A percentile compares a stretch with the other conserved stretches of the same genome.
Conservation (phyloP, 352 stramenopile species). For the Globisporangium lucens region DNA sequence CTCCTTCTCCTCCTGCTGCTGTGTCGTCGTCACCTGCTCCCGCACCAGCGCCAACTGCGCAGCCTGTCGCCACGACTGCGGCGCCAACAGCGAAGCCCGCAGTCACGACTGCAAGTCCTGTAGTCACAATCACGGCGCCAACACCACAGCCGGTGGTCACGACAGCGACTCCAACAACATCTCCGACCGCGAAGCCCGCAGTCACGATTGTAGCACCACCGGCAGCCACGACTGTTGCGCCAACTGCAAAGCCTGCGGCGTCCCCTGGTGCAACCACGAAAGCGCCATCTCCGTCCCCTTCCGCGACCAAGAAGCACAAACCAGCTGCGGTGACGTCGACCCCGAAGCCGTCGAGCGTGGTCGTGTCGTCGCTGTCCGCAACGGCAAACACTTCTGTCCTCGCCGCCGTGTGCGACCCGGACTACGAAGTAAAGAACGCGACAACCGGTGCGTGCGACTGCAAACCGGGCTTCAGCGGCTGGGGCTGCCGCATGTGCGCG, state of each 20-base stretch:
- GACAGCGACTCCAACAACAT: conserved; percentile 6
- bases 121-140: not conserved
- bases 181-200: conserved; percentile 9
- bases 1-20: not conserved
- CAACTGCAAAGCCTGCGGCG: conserved; percentile 12
- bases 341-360: not conserved
- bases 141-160: not conserved
- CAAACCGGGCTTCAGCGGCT: conserved; percentile 51
- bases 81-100: conserved; percentile 6
- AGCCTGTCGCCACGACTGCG: not conserved
- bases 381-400: not conserved
- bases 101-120: not conserved
- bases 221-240: conserved; percentile 11
- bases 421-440: conserved; percentile 55
- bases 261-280: not conserved
- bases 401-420: conserved; percentile 41
- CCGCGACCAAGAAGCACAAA: conserved; percentile 8
- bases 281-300: conserved; percentile 8
- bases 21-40: not conserved
- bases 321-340: conserved; percentile 48
- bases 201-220: too few species aligned
- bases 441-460: conserved; percentile 57
- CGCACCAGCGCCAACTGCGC: not conserved
- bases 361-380: conserved; percentile 14
- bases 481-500: conserved; percentile 62